Percentiles rank a stretch among this genome's conserved stretches.
Conservation (phyloP, 2,329 filamentous ascomycete genomes). For the Xylaria sp. region DNA sequence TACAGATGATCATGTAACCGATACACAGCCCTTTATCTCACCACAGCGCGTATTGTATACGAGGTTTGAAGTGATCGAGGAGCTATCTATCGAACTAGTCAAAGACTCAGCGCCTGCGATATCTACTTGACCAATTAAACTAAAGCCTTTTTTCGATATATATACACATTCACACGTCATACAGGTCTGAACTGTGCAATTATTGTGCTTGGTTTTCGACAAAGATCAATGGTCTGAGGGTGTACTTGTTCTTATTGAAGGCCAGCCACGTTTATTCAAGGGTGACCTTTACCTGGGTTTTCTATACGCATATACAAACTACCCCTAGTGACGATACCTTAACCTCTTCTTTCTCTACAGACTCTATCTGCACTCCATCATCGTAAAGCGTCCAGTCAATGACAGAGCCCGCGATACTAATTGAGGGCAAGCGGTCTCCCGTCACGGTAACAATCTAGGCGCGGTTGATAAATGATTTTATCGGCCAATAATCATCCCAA, state of each 20-base stretch:
- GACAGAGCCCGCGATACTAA: conserved; percentile 13
- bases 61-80: neutral
- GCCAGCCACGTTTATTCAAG: neutral
- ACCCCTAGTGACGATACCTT: neutral
- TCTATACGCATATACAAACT: neutral
- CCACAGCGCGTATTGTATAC: neutral
- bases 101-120: neutral
- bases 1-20: conserved; percentile 2
- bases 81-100: neutral
- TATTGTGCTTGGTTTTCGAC: neutral
- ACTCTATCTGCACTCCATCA: neutral
- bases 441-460: conserved; percentile 9
- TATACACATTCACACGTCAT: neutral
- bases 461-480: conserved; percentile 6
- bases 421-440: neutral
- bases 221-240: neutral
- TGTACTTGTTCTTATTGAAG: too few relatives aligned
- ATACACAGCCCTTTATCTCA: neutral
- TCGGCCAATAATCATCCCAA: conserved; percentile 9
- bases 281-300: neutral
- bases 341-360: neutral
- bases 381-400: neutral
- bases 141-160: neutral
- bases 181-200: neutral
- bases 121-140: neutral